phyloP scores from a whole-genome alignment of 2,329 filamentous ascomycete species.

The Colletotrichum viniferum region DNA sequence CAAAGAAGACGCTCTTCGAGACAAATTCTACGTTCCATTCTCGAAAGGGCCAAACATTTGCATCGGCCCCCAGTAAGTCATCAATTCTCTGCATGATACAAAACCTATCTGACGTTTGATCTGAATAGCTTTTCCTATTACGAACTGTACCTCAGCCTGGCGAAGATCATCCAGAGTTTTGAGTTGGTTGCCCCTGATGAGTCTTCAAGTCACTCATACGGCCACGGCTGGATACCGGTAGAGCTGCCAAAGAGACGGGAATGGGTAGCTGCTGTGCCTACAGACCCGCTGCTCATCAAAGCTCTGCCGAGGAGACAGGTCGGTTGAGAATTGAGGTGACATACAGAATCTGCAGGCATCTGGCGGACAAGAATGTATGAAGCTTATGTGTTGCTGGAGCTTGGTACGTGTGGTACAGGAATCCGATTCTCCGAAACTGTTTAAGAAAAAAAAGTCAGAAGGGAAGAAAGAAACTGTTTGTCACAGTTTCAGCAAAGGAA shows the following conservation, averaged over 20 bases:
- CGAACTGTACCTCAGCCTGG: background rate
- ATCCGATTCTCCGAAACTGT: background rate
- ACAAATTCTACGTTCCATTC: slow-evolving; percentile 32
- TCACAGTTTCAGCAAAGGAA: background rate
- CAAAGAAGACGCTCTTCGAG: slow-evolving; percentile 23
- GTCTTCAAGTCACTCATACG: background rate
- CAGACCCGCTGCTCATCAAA: background rate
- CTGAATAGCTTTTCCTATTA: background rate
- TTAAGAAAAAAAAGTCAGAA: too few relatives aligned
- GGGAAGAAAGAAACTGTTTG: too few relatives aligned
- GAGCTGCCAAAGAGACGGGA: slow-evolving; percentile 23
- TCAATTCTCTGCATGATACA: too few relatives aligned
- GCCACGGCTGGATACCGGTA: slow-evolving; percentile 21
- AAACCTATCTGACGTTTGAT: background rate
- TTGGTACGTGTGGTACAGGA: background rate
- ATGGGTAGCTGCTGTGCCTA: slow-evolving; percentile 26
- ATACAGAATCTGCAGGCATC: background rate
- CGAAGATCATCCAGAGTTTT: background rate
- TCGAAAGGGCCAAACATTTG: slow-evolving; percentile 32
- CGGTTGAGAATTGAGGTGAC: background rate
- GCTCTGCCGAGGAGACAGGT: background rate
- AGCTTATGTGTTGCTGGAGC: background rate
- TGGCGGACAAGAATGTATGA: background rate
- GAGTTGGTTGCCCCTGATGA: background rate
- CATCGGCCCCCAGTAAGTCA: slow-evolving; percentile 30